Evolutionary conservation across 495 filamentous ascomycete species (phyloP).

Genomic region (Podospora bellae-mahoneyi): DNA sequence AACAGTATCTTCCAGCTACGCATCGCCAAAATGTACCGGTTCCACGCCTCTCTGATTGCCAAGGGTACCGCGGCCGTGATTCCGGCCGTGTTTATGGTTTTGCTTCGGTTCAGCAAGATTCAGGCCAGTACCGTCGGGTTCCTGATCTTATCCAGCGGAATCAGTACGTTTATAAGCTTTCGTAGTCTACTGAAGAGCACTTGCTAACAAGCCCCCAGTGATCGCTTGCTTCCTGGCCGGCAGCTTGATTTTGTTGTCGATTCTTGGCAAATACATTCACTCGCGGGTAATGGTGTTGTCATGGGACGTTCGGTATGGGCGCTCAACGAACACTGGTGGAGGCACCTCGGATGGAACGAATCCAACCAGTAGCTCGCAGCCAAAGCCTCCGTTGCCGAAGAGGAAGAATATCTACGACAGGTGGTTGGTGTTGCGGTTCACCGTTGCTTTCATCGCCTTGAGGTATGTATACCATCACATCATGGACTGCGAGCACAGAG

Average conservation of each 20-base stretch:
- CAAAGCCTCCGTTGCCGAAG: not conserved
- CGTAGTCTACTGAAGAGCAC: not conserved
- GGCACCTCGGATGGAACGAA: conserved; percentile 5
- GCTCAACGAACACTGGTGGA: conserved; percentile 18
- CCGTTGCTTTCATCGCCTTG: conserved; percentile 45
- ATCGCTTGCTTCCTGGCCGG: conserved; percentile 40
- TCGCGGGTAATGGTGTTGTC: conserved; percentile 38
- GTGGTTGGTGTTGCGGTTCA: conserved; percentile 46
- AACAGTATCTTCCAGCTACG: conserved; percentile 37
- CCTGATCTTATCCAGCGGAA: conserved; percentile 40
- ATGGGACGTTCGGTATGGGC: conserved; percentile 39
- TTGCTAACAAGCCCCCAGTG: conserved; percentile 30
- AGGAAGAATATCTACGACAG: conserved; percentile 43
- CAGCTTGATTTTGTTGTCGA: conserved; percentile 39
- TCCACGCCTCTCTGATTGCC: conserved; percentile 32
- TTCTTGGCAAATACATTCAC: conserved; percentile 46
- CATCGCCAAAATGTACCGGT: conserved; percentile 19
- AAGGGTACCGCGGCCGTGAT: conserved; percentile 38
- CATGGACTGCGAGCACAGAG: not conserved
- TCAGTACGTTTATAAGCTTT: conserved; percentile 34
- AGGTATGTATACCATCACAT: not conserved
- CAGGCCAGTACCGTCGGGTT: conserved; percentile 31
- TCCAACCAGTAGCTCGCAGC: not conserved
- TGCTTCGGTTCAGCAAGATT: conserved; percentile 34
- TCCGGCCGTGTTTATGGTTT: conserved; percentile 36